Evolutionary conservation across 192 early-diverging fungal genomes (phyloP).

Genomic region (Coemansia sp.): DNA sequence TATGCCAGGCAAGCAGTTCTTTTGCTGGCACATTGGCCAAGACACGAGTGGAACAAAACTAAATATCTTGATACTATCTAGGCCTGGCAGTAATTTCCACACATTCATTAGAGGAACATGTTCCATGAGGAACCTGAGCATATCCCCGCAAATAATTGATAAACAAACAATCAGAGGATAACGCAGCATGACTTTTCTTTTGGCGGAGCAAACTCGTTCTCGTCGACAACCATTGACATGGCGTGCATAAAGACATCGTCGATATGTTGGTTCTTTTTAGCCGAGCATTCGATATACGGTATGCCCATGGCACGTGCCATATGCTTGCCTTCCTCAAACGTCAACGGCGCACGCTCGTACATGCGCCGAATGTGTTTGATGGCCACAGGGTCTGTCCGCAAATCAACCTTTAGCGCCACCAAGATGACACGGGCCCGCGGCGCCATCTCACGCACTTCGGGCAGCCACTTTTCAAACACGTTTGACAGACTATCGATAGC

Average conservation of each 20-base stretch:
- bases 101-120: background rate
- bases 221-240: slow-evolving; percentile 8
- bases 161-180: slow-evolving; percentile 12
- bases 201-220: slow-evolving; percentile 6
- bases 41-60: background rate
- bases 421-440: slow-evolving; percentile 23
- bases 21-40: background rate
- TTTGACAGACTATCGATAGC: slow-evolving; percentile 79
- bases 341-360: slow-evolving; percentile 18
- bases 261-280: slow-evolving; percentile 44
- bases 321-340: slow-evolving; percentile 55
- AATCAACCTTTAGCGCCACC: slow-evolving; percentile 49
- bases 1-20: too few species aligned
- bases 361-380: slow-evolving; percentile 53
- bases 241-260: slow-evolving; percentile 51
- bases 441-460: slow-evolving; percentile 25
- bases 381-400: slow-evolving; percentile 31
- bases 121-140: background rate
- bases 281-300: slow-evolving; percentile 81
- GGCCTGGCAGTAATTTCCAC: background rate
- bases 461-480: slow-evolving; percentile 54
- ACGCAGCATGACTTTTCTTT: slow-evolving; percentile 23
- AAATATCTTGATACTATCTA: background rate
- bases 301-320: slow-evolving; percentile 65
- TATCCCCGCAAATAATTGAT: slow-evolving; percentile 1